Percentiles rank a stretch among this genome's conserved stretches.
Conservation (phyloP, 2,329 filamentous ascomycete species). For the Penicillium hordei region DNA sequence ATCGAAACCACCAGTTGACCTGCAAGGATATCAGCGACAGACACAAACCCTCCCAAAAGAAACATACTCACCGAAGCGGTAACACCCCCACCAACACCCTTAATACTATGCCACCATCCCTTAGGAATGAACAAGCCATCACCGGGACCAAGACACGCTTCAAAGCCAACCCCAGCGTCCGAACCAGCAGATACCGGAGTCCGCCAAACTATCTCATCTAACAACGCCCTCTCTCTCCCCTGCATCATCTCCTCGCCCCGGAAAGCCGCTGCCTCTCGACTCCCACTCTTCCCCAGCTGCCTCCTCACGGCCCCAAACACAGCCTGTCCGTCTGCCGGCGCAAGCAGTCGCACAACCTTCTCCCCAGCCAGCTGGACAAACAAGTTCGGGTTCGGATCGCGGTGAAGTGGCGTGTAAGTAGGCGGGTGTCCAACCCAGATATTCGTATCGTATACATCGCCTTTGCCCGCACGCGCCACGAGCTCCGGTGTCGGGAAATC, state of each 20-base stretch:
- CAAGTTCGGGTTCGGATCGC: conserved; percentile 90
- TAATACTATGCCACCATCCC: conserved; percentile 86
- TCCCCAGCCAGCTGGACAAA: conserved; percentile 77
- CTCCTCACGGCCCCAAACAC: conserved; percentile 61
- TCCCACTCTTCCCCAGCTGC: conserved; percentile 36
- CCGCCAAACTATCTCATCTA: conserved; percentile 73
- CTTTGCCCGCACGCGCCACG: conserved; percentile 64
- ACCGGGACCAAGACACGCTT: conserved; percentile 61
- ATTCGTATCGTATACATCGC: conserved; percentile 83
- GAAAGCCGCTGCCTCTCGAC: conserved; percentile 51
- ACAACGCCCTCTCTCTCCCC: conserved; percentile 64
- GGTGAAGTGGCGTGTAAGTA: conserved; percentile 86
- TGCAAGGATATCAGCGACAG: conserved; percentile 25
- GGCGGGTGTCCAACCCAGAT: conserved; percentile 86
- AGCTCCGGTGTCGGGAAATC: conserved; percentile 69
- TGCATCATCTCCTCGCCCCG: conserved; percentile 90
- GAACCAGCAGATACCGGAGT: conserved; percentile 26
- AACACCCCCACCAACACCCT: conserved; percentile 58
- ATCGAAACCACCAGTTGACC: conserved; percentile 82
- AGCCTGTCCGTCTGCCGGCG: conserved; percentile 60
- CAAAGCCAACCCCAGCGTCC: conserved; percentile 36
- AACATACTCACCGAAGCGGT: conserved; percentile 56
- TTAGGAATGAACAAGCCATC: conserved; percentile 77
- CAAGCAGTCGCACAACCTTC: conserved; percentile 72
- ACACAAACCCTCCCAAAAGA: neutral